Evolutionary conservation across 495 filamentous ascomycete species (phyloP).

Genomic region (Aspergillus nanangensis): DNA sequence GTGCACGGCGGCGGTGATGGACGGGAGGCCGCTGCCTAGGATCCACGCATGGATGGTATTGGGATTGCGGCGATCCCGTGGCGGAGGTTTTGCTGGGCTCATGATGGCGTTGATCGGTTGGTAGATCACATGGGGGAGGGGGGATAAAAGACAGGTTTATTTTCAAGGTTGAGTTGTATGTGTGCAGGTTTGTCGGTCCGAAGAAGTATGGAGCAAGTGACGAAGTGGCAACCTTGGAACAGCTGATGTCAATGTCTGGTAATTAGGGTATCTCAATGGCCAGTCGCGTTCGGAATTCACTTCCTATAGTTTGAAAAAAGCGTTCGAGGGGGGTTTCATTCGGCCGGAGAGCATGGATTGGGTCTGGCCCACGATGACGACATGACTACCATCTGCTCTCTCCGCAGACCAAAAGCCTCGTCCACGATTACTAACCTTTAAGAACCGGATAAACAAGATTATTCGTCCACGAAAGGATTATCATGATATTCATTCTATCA

Average conservation of each 20-base stretch:
- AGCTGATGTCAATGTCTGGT: slow-evolving; percentile 2
- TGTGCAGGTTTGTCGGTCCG: background rate
- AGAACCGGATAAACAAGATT: too few relatives aligned
- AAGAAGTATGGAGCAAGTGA: background rate
- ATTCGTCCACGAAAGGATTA: too few relatives aligned
- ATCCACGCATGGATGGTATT: slow-evolving; percentile 24
- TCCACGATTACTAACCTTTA: too few relatives aligned
- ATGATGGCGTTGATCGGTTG: background rate
- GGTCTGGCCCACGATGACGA: slow-evolving; percentile 3
- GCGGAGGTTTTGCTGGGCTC: background rate
- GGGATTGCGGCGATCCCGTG: background rate
- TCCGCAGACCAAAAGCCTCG: too few relatives aligned
- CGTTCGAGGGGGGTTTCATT: background rate
- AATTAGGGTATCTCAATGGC: too few relatives aligned
- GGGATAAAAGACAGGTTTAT: background rate
- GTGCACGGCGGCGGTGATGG: slow-evolving; percentile 36
- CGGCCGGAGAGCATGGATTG: background rate
- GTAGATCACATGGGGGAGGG: background rate
- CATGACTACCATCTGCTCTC: background rate
- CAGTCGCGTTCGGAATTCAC: background rate
- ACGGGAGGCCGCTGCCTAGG: slow-evolving; percentile 38
- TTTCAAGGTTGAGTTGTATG: background rate
- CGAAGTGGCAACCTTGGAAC: background rate
- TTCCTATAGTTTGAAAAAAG: background rate
- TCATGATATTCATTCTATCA: too few relatives aligned